Base-by-base conservation (phyloP, 352 stramenopile genomes). In the Saprolegnia diclina region DNA sequence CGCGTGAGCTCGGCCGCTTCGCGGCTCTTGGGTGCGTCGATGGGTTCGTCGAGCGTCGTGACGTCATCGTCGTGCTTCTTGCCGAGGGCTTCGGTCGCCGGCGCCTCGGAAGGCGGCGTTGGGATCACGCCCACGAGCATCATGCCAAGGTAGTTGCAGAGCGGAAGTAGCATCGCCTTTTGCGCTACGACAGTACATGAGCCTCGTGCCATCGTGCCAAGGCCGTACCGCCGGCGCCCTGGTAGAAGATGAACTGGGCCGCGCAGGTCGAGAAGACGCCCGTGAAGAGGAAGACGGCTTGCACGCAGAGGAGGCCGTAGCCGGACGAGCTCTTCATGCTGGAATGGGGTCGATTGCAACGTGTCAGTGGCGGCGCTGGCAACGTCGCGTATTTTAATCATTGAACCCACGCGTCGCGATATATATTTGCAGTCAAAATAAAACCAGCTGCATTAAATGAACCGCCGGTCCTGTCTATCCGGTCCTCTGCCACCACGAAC, bases 61-160 rank as follows among this genome's bases (percentile, higher is more conserved):
- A 56, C 29, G 32, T 65, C 57, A n/a, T 65, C 38, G 40, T 64
- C 46, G 10, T 56, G 44, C 35, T 67, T 59, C 32, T 57, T 63
- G 18, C 50, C 46, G 19, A 61, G 54, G 21, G 21, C 29, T 4
- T 44, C 38, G n/a, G 37, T 19, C n/a, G 22, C 10, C 22, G 24
- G 18, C n/a, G 44, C 35, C 26, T 50, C 26, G 22, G 13, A 11
- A 67, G 48, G 35, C 50, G 56, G 16, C 11, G 37, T 54, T 24
- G 86, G 83, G 29, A 92, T 73, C 19, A 94, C 71, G 0, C 86
- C 86, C 1, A 91, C 85, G 29, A 94, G 80, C 84, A 92, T 91
- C 79, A 94, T 91, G 21, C 86, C 86, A 16, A 94, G 71, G 64
- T 92, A 94, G 75, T 94, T 94, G 74, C 86, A 92, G 4, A 94